Evolutionary conservation across 768 basidiomycete genomes (phyloP), one percentile per base, ranked within the genome.

Genomic region (Lactarius evosmus): DNA sequence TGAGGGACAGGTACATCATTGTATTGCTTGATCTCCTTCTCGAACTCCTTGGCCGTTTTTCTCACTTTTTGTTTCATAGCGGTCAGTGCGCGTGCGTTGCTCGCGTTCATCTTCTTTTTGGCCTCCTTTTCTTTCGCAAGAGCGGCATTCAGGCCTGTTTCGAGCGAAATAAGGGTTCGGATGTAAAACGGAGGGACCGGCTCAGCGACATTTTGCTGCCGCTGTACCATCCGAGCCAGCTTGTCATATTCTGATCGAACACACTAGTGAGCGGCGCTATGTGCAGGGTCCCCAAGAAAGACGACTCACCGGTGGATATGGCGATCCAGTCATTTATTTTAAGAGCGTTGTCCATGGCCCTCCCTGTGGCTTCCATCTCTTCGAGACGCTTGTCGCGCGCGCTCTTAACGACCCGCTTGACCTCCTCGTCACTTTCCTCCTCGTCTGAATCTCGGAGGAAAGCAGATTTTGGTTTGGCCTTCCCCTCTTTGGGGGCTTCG

Each of bases 1-100:
- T 12, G 8, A 22, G 49, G 34, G 29, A 27, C 36, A 72, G 83
- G 68, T 70, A 94, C 95, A 74, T 84, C 82, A 72, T 89, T 88
- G 77, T 86, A 98, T 63, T 83, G 83, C 72, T 85, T 86, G 46
- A 95, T 75, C 68, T 92, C 88, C 12, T 74, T 75, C 77, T 98
- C 97, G 72, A 92, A 83, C 74, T 98, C 97, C 75, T 95, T 96
- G 60, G 81, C 70, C 11, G 89, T 83, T 78, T 95, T 98, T 79
- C 91, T 95, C 60, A 98, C 82, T 75, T 95, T 97, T 77, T 98
- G 96, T 78, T 95, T 98, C 87, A 98, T 90, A n/a, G 91, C 90
- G 58, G 93, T 98, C 68, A 98, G 82, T 2, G 95, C 93, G 71
- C 92, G 95, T 44, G 94, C 91, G 70, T 95, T 95, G 66, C 83